Evolutionary conservation across 352 stramenopile species (phyloP).

Genomic region (Phytophthora tentaculata): DNA sequence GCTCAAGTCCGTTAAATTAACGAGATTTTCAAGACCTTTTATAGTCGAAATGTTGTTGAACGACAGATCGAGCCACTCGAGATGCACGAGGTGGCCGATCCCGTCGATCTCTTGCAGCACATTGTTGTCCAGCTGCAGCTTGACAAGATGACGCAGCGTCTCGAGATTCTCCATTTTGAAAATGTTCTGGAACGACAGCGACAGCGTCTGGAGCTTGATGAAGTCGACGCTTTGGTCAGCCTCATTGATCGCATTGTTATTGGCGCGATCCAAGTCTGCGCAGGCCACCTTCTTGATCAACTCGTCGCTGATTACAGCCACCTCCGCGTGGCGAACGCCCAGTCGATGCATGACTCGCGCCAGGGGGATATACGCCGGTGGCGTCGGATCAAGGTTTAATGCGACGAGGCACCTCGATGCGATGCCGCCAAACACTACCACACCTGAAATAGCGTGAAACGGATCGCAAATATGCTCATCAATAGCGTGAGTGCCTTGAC

Average conservation of each 20-base stretch:
- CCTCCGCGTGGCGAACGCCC: conserved; percentile 73
- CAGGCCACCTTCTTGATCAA: conserved; percentile 73
- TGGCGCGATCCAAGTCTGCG: conserved; percentile 64
- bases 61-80: conserved; percentile 94
- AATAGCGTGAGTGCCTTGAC: conserved; percentile 10
- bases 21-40: conserved; percentile 91
- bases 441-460: conserved; percentile 31
- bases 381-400: too few species aligned
- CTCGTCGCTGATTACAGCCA: conserved; percentile 84
- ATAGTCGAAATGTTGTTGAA: conserved; percentile 96
- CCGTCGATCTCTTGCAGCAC: conserved; percentile 92
- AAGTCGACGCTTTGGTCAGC: conserved; percentile 73
- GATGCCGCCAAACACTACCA: conserved; percentile 20
- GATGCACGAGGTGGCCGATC: conserved; percentile 82
- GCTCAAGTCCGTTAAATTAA: conserved; percentile 90
- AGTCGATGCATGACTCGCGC: conserved; percentile 81
- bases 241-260: conserved; percentile 79
- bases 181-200: conserved; percentile 93
- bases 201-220: conserved; percentile 74
- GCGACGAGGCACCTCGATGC: conserved; percentile 29
- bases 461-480: conserved; percentile 20
- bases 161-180: conserved; percentile 95
- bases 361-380: too few species aligned
- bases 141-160: conserved; percentile 88
- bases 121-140: conserved; percentile 96